Evolutionary conservation across 768 basidiomycete species (phyloP).

Genomic region (Pleurotus cornucopiae): DNA sequence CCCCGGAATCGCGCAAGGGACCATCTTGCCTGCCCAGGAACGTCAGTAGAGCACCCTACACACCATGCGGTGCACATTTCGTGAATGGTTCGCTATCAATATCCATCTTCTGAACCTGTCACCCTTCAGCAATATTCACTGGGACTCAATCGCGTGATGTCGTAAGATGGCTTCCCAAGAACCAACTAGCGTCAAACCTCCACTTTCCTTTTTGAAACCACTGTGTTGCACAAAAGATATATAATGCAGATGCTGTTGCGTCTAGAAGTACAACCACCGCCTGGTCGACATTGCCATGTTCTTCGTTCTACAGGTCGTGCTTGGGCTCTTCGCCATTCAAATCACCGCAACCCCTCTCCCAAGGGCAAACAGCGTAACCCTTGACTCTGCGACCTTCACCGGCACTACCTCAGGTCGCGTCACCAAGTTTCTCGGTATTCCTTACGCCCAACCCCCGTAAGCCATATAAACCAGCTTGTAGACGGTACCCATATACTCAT

Average conservation of each 20-base stretch:
- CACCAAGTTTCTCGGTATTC: constrained; percentile 47
- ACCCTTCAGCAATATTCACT: background rate
- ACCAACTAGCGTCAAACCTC: background rate
- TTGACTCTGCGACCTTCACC: constrained; percentile 40
- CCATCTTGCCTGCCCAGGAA: background rate
- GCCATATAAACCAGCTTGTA: constrained; percentile 6
- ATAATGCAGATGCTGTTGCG: background rate
- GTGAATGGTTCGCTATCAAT: background rate
- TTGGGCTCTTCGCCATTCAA: background rate
- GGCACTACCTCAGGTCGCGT: constrained; percentile 28
- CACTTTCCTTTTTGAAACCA: background rate
- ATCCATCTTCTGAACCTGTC: background rate
- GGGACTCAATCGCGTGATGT: background rate
- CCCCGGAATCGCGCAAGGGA: background rate
- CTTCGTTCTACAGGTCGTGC: background rate
- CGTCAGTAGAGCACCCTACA: background rate
- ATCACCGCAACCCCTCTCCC: constrained; percentile 13
- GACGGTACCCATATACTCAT: background rate
- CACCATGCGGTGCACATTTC: background rate
- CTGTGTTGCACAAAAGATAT: background rate
- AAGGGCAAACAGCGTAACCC: constrained; percentile 22
- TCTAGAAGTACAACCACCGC: background rate
- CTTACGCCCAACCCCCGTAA: constrained; percentile 53
- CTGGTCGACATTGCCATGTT: background rate
- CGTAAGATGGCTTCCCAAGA: background rate